A percentile compares a stretch with the other conserved stretches of the same genome.
Conservation (phyloP, 495 filamentous ascomycete species). For the Lepidopterella palustris region DNA sequence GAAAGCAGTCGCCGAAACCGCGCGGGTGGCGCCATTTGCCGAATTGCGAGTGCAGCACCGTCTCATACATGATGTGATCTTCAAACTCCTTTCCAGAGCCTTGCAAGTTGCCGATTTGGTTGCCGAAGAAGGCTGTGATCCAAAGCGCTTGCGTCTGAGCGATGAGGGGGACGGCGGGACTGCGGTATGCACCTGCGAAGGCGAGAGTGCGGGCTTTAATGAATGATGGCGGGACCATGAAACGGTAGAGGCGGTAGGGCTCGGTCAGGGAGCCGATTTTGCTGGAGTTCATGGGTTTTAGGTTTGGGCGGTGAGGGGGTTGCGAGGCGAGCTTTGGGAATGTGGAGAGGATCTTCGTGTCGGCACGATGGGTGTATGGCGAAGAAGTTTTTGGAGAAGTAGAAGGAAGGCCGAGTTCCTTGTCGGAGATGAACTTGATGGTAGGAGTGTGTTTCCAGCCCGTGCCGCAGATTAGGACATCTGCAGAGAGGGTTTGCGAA, state of each 20-base stretch:
- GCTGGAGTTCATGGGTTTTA: slow-evolving; percentile 23
- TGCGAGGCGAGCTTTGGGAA: slow-evolving; percentile 57
- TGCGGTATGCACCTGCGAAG: slow-evolving; percentile 19
- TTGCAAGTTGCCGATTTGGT: slow-evolving; percentile 32
- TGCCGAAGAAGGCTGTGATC: slow-evolving; percentile 41
- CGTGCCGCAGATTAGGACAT: slow-evolving; percentile 55
- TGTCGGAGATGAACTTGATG: slow-evolving; percentile 55
- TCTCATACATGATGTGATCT: slow-evolving; percentile 44
- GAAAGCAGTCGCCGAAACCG: slow-evolving; percentile 56
- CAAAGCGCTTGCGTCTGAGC: slow-evolving; percentile 28
- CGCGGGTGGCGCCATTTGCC: slow-evolving; percentile 62
- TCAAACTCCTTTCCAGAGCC: slow-evolving; percentile 3
- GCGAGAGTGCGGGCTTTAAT: slow-evolving; percentile 22
- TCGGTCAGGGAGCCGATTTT: slow-evolving; percentile 1
- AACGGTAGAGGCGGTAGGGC: slow-evolving; percentile 30
- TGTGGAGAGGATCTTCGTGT: slow-evolving; percentile 57
- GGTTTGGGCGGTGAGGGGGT: slow-evolving; percentile 19
- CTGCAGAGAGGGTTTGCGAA: slow-evolving; percentile 49
- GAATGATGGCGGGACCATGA: slow-evolving; percentile 29
- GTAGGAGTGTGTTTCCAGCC: slow-evolving; percentile 46
- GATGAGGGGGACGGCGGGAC: slow-evolving; percentile 22
- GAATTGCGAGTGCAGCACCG: slow-evolving; percentile 59
- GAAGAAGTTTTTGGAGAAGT: neutral
- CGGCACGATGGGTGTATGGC: slow-evolving; percentile 41
- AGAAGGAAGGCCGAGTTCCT: slow-evolving; percentile 24